These are phyloP conservation scores for Castanopsis chinensis DNA, from an alignment of 306 rosid genomes.

Conservation along the genomic window DNA sequence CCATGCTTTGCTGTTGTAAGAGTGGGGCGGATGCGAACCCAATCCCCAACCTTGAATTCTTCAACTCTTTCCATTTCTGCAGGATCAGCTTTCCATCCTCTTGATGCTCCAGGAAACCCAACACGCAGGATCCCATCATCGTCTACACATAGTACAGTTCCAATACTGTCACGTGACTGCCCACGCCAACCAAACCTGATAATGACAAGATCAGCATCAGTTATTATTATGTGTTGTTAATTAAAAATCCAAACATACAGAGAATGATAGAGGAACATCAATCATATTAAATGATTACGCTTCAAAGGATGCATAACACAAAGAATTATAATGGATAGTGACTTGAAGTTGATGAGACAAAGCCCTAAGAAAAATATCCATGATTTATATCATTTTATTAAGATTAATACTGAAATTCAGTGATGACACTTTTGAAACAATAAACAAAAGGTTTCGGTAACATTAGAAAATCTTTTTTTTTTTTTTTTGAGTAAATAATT, in stretches of 20 bases:
- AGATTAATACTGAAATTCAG: not conserved
- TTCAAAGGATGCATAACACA: not conserved
- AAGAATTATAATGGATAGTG: not conserved
- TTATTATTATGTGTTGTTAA: not conserved
- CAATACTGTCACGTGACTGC: constrained; percentile 95
- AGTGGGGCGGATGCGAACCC: constrained; percentile 98
- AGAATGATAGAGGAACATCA: not conserved
- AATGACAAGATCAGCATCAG: constrained; percentile 15
- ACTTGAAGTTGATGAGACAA: not conserved
- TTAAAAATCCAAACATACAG: too few species aligned
- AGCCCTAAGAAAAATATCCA: too few species aligned
- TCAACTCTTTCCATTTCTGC: constrained; percentile 99
- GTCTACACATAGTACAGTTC: constrained; percentile 94
- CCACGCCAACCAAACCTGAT: constrained; percentile 99
- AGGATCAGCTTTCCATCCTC: constrained; percentile 99
- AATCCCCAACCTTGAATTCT: constrained; percentile 96
- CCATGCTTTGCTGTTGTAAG: constrained; percentile 97
- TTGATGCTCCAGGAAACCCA: constrained; percentile 99
- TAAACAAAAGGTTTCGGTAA: not conserved
- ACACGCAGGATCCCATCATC: constrained; percentile 98
- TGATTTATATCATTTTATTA: too few species aligned
- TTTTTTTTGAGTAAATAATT: too few species aligned
- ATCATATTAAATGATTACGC: not conserved
- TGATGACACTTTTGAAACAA: not conserved
- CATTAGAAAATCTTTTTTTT: not conserved